A percentile compares a stretch with the other conserved stretches of the same genome.
phyloP scores from a whole-genome alignment of 2,329 filamentous ascomycete species.

The Penicillium sp. region DNA sequence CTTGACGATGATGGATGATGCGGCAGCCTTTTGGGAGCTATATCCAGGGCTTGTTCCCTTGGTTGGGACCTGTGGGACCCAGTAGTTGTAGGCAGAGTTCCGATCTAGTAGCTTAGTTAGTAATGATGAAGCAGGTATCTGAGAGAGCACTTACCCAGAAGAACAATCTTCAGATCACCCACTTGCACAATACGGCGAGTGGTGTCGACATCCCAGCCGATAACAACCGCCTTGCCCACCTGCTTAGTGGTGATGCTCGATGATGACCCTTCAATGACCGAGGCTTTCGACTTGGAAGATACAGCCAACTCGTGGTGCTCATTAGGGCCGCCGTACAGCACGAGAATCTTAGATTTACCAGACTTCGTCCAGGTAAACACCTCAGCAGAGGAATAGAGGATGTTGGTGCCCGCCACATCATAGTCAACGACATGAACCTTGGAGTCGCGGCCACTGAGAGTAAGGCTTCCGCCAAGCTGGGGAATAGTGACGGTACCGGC shows the following conservation, averaged over 20 bases:
- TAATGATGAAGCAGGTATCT: neutral
- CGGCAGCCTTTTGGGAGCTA: conserved; percentile 26
- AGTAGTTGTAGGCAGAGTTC: conserved; percentile 46
- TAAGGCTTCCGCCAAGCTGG: conserved; percentile 38
- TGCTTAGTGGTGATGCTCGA: conserved; percentile 29
- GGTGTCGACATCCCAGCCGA: conserved; percentile 56
- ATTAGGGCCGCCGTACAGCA: conserved; percentile 39
- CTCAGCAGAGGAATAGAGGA: conserved; percentile 45
- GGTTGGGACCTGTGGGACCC: conserved; percentile 38
- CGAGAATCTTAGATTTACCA: conserved; percentile 49
- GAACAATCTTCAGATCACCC: conserved; percentile 52
- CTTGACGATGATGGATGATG: conserved; percentile 40
- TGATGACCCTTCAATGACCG: conserved; percentile 33
- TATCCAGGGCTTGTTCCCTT: conserved; percentile 28
- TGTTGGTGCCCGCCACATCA: conserved; percentile 36
- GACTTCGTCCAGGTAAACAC: conserved; percentile 57
- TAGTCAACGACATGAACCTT: conserved; percentile 46
- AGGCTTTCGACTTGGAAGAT: conserved; percentile 23
- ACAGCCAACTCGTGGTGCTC: conserved; percentile 45
- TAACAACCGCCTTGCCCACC: conserved; percentile 24
- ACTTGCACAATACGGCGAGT: conserved; percentile 42
- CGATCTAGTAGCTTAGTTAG: conserved; percentile 45
- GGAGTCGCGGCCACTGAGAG: conserved; percentile 42
- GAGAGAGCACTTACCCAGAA: conserved; percentile 43
- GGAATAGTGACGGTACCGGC: conserved; percentile 39